These are phyloP conservation scores for Pseudogymnoascus sp. DNA, from an alignment of 2,329 filamentous ascomycete genomes.

Conservation along the genomic window DNA sequence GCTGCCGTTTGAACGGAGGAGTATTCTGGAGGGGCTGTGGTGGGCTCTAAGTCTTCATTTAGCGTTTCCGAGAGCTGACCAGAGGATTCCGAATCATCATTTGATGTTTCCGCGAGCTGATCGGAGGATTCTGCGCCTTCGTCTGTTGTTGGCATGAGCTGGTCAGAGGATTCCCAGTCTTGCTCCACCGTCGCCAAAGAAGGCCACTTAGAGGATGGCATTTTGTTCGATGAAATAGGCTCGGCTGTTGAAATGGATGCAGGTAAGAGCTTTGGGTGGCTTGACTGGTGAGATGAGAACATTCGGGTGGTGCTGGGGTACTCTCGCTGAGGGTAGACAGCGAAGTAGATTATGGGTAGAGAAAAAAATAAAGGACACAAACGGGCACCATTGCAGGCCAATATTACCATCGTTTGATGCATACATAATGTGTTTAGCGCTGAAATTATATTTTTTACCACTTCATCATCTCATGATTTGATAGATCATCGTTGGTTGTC, in stretches of 20 bases:
- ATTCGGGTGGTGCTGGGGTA: background rate
- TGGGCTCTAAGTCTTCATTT: background rate
- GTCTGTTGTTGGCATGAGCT: background rate
- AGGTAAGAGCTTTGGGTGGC: background rate
- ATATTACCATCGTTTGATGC: background rate
- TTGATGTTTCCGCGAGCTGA: background rate
- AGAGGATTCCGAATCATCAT: background rate
- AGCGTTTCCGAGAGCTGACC: background rate
- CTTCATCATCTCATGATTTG: background rate
- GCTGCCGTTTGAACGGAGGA: background rate
- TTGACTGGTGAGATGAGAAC: background rate
- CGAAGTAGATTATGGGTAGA: background rate
- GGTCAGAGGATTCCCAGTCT: background rate
- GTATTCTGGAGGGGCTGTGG: background rate
- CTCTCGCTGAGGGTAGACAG: background rate
- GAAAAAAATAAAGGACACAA: background rate
- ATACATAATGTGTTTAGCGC: background rate
- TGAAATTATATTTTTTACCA: background rate
- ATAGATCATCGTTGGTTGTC: background rate
- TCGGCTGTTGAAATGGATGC: background rate
- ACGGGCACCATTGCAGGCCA: background rate
- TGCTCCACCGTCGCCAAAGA: background rate
- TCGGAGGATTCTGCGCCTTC: background rate
- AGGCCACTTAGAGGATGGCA: background rate
- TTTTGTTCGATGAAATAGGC: background rate